These are phyloP conservation scores for Fusarium albosuccineum DNA, from an alignment of 2,329 filamentous ascomycete genomes.

Conservation along the genomic window DNA sequence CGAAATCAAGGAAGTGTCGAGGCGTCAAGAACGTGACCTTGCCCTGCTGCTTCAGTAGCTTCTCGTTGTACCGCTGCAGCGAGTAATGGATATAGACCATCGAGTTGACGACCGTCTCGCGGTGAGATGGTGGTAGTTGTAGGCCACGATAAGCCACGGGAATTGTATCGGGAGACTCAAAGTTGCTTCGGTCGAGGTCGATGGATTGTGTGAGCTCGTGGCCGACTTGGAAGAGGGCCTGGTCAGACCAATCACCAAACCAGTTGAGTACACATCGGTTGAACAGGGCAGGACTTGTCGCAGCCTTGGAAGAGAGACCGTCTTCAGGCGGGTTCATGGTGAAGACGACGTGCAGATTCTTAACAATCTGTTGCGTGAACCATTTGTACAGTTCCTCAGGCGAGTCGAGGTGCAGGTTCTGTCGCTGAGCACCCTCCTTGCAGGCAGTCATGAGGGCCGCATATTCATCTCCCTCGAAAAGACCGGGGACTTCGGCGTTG, in stretches of 20 bases:
- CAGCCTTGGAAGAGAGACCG: constrained; percentile 93
- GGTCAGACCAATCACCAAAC: constrained; percentile 99
- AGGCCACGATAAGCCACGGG: constrained; percentile 93
- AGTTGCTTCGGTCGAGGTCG: constrained; percentile 90
- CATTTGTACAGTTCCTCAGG: constrained; percentile 99
- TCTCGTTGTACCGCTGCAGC: constrained; percentile 87
- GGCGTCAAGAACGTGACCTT: constrained; percentile 94
- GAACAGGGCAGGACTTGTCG: constrained; percentile 97
- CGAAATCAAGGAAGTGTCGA: constrained; percentile 97
- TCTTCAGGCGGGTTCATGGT: constrained; percentile 99
- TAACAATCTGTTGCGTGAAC: constrained; percentile 99
- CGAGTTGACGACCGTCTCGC: constrained; percentile 93
- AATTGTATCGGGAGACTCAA: constrained; percentile 88
- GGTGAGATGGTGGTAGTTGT: constrained; percentile 85
- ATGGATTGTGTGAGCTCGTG: constrained; percentile 96
- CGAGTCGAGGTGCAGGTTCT: constrained; percentile 94
- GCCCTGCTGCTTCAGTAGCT: constrained; percentile 91
- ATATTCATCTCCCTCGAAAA: constrained; percentile 99
- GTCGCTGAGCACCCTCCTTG: constrained; percentile 96
- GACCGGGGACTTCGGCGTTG: constrained; percentile 98
- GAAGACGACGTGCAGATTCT: constrained; percentile 98
- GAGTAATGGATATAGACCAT: constrained; percentile 99
- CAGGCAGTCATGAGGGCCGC: constrained; percentile 99
- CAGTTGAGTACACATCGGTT: constrained; percentile 99
- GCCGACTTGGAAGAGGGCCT: constrained; percentile 97